A percentile compares a stretch with the other conserved stretches of the same genome.
These are phyloP conservation scores for Polyplosphaeria fusca DNA, from an alignment of 495 filamentous ascomycete species.

Conservation along the genomic window DNA sequence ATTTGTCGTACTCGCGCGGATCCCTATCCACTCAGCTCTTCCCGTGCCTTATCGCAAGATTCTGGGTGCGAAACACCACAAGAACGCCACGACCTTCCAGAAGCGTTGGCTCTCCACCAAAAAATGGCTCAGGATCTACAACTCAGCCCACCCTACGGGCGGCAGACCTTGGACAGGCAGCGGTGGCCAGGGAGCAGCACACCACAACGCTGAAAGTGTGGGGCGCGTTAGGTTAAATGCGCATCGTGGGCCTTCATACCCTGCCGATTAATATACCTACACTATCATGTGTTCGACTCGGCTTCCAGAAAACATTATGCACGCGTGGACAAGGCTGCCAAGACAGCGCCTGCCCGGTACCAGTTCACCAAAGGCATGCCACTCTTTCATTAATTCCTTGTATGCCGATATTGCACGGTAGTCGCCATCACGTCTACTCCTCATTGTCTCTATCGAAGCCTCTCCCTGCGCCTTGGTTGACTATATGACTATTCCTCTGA, in stretches of 20 bases:
- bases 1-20: too few relatives aligned
- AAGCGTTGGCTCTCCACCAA: too few relatives aligned
- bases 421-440: too few relatives aligned
- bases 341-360: conserved; percentile 8
- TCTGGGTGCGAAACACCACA: too few relatives aligned
- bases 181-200: conserved; percentile 3
- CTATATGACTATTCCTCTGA: too few relatives aligned
- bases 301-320: conserved; percentile 28
- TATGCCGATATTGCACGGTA: conserved; percentile 6
- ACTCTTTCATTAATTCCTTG: conserved; percentile 20
- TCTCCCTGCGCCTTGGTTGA: too few relatives aligned
- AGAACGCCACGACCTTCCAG: too few relatives aligned
- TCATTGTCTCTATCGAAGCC: too few relatives aligned
- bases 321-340: conserved; percentile 7
- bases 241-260: conserved; percentile 7
- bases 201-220: conserved; percentile 19
- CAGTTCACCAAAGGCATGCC: conserved; percentile 22
- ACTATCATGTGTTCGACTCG: conserved; percentile 19
- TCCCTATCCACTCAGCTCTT: too few relatives aligned
- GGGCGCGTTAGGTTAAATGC: conserved; percentile 19
- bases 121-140: too few relatives aligned
- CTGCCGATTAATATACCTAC: conserved; percentile 10
- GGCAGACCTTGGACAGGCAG: background rate
- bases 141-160: too few relatives aligned
- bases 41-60: too few relatives aligned